Evolutionary conservation across 768 basidiomycete species (phyloP), one percentile per base, ranked within the genome.

Genomic region (Mycena olivaceomarginata): DNA sequence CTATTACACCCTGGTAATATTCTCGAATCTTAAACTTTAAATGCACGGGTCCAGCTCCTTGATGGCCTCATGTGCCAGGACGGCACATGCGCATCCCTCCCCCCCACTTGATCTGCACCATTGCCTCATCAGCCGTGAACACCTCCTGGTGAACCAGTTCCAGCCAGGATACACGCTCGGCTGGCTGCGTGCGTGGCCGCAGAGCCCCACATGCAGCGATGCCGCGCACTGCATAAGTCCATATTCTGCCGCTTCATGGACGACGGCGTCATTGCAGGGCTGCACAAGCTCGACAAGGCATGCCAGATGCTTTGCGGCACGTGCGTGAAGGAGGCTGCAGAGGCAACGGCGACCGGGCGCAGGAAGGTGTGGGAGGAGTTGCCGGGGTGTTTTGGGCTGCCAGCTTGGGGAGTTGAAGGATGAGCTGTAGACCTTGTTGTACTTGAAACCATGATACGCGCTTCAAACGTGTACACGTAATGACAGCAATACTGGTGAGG

Each of bases 371-470:
- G 68, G 68, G 56, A 69, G 15, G 39, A 59, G 2, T 20, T 69
- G 5, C 68, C 68, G n/a, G 40, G 0, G 5, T 40, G 43, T 15
- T 69, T 59, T 12, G 56, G 16, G 15, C 68, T 69, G 12, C 68
- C 68, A 2, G 12, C 56, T 11, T 69, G 68, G 68, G 9, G 25
- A 0, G 56, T 45, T 69, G 68, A 69, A 69, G 40, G 43, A 69
- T 5, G 40, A 64, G 18, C 7, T 22, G 20, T 64, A 22, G 41
- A 51, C 48, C 12, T 1, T 31, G 16, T 51, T 12, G 48, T 51
- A 51, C 48, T 1, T 16, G 48, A 5, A 12, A 51, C 16, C 48
- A 16, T 51, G 18, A 20, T 51, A 31, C 48, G 16, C 5, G 48
- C 48, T 4, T 16, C 48, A 12, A n/a, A 51, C 48, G 18, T 4